Evolutionary conservation across 192 early-diverging fungal species (phyloP), one percentile per base, ranked within the genome.

Genomic region (Entrophospora sp.): DNA sequence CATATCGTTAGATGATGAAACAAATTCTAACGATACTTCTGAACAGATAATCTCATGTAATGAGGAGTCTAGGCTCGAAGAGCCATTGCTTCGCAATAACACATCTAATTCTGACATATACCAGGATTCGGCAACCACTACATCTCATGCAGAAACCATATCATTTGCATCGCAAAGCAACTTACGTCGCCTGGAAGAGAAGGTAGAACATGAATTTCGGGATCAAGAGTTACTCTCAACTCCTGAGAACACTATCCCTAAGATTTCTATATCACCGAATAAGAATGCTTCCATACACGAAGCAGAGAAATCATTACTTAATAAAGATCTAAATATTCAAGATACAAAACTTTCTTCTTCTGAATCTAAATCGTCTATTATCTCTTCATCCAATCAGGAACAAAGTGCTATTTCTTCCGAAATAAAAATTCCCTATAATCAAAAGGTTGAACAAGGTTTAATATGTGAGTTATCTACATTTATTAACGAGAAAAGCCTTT

Each of bases 341-440:
- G 52, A 55, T 55, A 55, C 52, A 55, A 55, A 55, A 10, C 52
- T 55, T 55, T 55, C 28, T 34, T 55, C 52, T 55, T 55, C 52
- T 55, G 52, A 55, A 55, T 55, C 52, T 55, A 55, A 55, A 55
- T 55, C 52, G 25, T 55, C 52, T 55, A 55, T 55, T 55, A 55
- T 55, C 52, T 55, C 52, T 55, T 55, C 52, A 30, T 55, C 28
- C 52, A 55, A 30, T 55, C 52, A 55, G 52, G 28, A 55, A 55
- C 52, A 55, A 55, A 55, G 52, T 55, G 28, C 52, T 31, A 55
- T 55, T 55, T 55, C 52, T 55, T 55, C 28, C 10, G 52, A 55
- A 30, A 55, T 1, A 55, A 30, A 55, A 55, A 30, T 27, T 55
- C 52, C 25, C 24, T 51, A 24, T 51, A 51, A 18, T n/a, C n/a